These are phyloP conservation scores for Cephaloascus albidus DNA, from an alignment of 805 yeast genomes.

Conservation along the genomic window DNA sequence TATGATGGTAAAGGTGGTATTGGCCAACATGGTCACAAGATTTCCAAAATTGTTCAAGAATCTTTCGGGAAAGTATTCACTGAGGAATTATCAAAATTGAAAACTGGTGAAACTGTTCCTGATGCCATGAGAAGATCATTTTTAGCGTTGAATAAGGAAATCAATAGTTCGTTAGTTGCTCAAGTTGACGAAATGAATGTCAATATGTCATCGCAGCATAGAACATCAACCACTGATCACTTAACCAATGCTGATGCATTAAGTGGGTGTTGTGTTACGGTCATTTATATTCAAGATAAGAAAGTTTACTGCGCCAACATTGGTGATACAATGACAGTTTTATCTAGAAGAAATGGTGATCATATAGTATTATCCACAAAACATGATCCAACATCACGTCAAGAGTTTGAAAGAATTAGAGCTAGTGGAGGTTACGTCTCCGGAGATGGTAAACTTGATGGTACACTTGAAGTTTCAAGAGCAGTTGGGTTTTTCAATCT, in stretches of 20 bases:
- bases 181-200: slow-evolving; percentile 29
- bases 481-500: slow-evolving; percentile 86
- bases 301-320: slow-evolving; percentile 73
- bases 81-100: slow-evolving; percentile 46
- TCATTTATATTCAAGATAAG: slow-evolving; percentile 66
- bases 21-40: slow-evolving; percentile 43
- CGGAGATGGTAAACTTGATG: slow-evolving; percentile 78
- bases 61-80: slow-evolving; percentile 59
- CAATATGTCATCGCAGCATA: slow-evolving; percentile 34
- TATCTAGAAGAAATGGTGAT: slow-evolving; percentile 77
- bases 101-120: slow-evolving; percentile 37
- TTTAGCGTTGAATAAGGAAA: slow-evolving; percentile 69
- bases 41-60: slow-evolving; percentile 67
- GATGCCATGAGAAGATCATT: slow-evolving; percentile 82
- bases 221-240: slow-evolving; percentile 41
- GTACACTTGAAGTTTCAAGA: slow-evolving; percentile 73
- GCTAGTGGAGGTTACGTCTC: slow-evolving; percentile 88
- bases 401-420: slow-evolving; percentile 79
- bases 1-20: slow-evolving; percentile 76
- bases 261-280: slow-evolving; percentile 81
- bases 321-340: slow-evolving; percentile 81
- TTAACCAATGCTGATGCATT: slow-evolving; percentile 53
- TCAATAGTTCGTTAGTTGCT: slow-evolving; percentile 52
- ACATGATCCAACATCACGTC: slow-evolving; percentile 75
- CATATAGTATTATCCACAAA: slow-evolving; percentile 60